Percentiles rank a stretch among this genome's conserved stretches.
Conservation (phyloP, 371 early-diverging fungal species). For the Circinella minor region DNA sequence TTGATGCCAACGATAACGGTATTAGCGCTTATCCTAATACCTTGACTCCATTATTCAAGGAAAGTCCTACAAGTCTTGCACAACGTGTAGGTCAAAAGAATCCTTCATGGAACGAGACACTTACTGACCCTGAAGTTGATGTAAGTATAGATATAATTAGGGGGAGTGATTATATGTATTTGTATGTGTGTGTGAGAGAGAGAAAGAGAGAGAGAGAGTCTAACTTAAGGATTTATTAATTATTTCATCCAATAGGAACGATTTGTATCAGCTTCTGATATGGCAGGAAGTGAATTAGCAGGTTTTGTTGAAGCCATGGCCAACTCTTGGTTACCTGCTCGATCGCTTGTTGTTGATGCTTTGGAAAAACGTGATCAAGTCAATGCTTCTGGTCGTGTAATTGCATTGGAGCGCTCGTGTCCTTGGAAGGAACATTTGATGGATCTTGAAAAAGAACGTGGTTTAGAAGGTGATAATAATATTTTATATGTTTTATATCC, state of each 20-base stretch:
- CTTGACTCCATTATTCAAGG: conserved; percentile 80
- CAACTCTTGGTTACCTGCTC: conserved; percentile 87
- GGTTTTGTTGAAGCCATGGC: conserved; percentile 71
- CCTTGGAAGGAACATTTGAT: conserved; percentile 95
- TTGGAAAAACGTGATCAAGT: conserved; percentile 61
- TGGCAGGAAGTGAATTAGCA: conserved; percentile 81
- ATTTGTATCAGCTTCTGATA: conserved; percentile 72
- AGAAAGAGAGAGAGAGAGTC: no score
- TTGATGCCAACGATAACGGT: conserved; percentile 90
- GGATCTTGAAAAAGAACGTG: conserved; percentile 68
- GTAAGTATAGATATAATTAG: conserved; percentile 24
- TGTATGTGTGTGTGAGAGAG: no score
- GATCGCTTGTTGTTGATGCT: conserved; percentile 79
- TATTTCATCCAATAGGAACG: conserved; percentile 34
- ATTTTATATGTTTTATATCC: conserved; percentile 86
- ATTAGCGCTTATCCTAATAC: conserved; percentile 83
- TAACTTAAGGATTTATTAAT: neutral
- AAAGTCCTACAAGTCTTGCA: conserved; percentile 77
- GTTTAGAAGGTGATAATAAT: conserved; percentile 41
- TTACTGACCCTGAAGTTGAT: conserved; percentile 69
- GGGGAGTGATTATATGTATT: no score
- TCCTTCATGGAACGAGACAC: conserved; percentile 91
- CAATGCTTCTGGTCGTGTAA: conserved; percentile 79
- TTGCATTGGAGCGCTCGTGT: conserved; percentile 81
- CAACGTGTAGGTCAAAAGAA: conserved; percentile 84